Base-by-base conservation (phyloP, 495 filamentous ascomycete species). In the Schizothecium vesticola region DNA sequence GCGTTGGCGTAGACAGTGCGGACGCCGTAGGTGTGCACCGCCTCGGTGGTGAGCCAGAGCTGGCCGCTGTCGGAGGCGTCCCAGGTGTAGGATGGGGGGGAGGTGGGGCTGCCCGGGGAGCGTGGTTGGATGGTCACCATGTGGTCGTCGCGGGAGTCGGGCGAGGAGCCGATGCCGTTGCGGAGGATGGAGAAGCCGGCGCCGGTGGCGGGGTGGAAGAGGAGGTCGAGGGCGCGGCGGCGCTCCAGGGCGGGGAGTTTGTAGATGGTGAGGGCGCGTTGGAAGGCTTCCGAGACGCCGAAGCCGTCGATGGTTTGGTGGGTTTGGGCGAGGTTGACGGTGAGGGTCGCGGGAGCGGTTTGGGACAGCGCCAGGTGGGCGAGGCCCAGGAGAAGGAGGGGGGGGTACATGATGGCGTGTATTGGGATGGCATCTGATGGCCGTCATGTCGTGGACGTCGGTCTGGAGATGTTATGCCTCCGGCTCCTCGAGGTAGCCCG, bases 161-260 rank as follows among this genome's bases (percentile, higher is more conserved):
- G 77, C 60, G 76, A 79, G 0, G 83, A 85, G 10, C 85, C 85
- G 71, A 88, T 85, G 23, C 86, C 83, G 67, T 84, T 86, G 9
- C 86, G 83, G 55, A 88, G 68, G 69, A 88, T 86, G 24, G 80
- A 79, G 63, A 88, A 76, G 3, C 84, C 86, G 0, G 86, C 86
- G 3, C 84, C 86, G 0, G 74, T 77, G 5, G 78, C 80, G 21
- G 76, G 76, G 74, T 80, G 82, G 77, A 86, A 87, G 26, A 88
- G 80, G 13, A 80, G 77, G 68, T 87, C 84, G 5, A 85, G 75
- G 9, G 80, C 77, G 6, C 76, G 73, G 70, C 84, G 79, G 72
- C 83, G 81, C 12, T 73, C 74, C 72, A 79, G 79, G 69, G 81
- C 75, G 21, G 76, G 72, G 70, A 85, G 78, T 72, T 83, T 82